Evolutionary conservation across 345 rosid genomes (phyloP).

Genomic region (Ricinus communis): DNA sequence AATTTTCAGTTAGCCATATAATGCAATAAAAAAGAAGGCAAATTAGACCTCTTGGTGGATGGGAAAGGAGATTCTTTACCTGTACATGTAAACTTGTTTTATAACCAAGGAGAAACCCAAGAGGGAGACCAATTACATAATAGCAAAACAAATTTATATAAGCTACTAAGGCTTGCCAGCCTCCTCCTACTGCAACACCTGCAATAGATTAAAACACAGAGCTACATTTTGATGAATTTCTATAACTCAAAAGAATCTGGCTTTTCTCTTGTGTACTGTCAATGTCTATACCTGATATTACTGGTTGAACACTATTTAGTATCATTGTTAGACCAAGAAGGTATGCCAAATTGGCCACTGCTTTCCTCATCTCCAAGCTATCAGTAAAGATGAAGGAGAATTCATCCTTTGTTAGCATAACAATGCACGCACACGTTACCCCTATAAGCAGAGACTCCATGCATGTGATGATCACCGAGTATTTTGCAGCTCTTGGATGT

Average conservation of each 20-base stretch:
- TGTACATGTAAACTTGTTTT: conserved; percentile 59
- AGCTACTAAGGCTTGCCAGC: conserved; percentile 94
- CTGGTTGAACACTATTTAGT: conserved; percentile 82
- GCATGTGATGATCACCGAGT: conserved; percentile 61
- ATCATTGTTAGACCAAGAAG: conserved; percentile 82
- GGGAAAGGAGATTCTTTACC: conserved; percentile 34
- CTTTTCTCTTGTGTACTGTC: too few relatives aligned
- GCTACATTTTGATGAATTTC: too few relatives aligned
- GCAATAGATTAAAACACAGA: background rate
- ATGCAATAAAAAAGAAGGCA: background rate
- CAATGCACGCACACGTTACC: conserved; percentile 41
- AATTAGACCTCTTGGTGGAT: too few relatives aligned
- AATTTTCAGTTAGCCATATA: background rate
- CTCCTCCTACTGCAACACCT: conserved; percentile 97
- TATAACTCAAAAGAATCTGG: too few relatives aligned
- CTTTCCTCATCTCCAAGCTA: conserved; percentile 53
- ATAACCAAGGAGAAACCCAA: conserved; percentile 82
- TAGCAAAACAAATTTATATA: conserved; percentile 81
- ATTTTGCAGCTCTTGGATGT: conserved; percentile 86
- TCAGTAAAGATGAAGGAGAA: conserved; percentile 71
- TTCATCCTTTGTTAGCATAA: conserved; percentile 52
- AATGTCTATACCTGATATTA: conserved; percentile 90
- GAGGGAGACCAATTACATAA: conserved; percentile 67
- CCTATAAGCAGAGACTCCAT: conserved; percentile 69
- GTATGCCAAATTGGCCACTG: conserved; percentile 62